phyloP scores from a whole-genome alignment of 169 alveolate genomes.

The Plasmodium ovale region DNA sequence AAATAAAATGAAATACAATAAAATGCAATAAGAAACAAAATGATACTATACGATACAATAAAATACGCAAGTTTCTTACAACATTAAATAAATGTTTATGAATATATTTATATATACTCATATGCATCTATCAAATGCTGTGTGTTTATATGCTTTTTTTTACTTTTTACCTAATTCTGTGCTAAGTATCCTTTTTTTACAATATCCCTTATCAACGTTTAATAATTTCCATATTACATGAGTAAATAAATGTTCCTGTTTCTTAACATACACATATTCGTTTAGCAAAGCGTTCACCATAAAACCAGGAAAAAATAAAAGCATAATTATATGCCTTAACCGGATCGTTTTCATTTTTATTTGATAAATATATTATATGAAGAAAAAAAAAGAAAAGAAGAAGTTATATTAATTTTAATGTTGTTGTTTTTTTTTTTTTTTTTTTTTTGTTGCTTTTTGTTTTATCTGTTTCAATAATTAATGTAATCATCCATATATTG shows the following conservation, averaged over 20 bases:
- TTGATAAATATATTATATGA: background rate
- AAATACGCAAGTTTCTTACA: no score
- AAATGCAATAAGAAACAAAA: no score
- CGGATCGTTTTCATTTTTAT: conserved; percentile 8
- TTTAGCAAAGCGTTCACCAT: background rate
- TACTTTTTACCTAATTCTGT: background rate
- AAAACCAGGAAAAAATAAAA: background rate
- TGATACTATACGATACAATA: no score
- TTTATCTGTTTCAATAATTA: background rate
- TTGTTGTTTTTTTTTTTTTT: no score
- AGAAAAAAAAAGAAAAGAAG: background rate
- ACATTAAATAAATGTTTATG: background rate
- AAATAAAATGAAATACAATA: no score
- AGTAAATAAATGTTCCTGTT: background rate
- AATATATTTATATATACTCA: background rate
- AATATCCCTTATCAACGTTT: background rate
- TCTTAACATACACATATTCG: background rate
- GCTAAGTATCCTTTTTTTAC: conserved; percentile 15
- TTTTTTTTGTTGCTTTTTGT: no score
- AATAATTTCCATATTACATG: conserved; percentile 5
- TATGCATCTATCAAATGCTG: background rate
- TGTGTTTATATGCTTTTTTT: background rate
- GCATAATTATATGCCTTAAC: conserved; percentile 1
- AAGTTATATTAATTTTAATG: background rate
- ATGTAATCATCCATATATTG: background rate